Conservation (phyloP, 495 filamentous ascomycete species). For the Apiosordaria backusii region DNA sequence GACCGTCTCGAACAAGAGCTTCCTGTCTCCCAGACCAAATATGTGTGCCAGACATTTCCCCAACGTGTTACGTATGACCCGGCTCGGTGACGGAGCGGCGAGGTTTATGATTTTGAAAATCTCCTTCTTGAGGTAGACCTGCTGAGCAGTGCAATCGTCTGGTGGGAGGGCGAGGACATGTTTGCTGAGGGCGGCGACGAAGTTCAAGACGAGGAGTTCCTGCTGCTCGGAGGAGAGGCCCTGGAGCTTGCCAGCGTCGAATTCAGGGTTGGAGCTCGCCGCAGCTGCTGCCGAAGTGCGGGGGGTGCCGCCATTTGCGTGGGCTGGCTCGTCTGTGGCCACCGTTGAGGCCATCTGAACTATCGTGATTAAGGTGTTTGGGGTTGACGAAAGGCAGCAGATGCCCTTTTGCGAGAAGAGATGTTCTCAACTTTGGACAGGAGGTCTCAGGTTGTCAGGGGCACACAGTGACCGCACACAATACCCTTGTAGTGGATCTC, state of each 20-base stretch:
- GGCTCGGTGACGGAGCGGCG: slow-evolving; percentile 75
- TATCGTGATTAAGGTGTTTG: neutral
- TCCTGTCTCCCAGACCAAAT: slow-evolving; percentile 83
- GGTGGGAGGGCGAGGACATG: slow-evolving; percentile 70
- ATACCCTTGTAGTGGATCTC: slow-evolving; percentile 1
- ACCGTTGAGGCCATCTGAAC: slow-evolving; percentile 19
- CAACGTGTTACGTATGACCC: slow-evolving; percentile 84
- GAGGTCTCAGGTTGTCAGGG: slow-evolving; percentile 3
- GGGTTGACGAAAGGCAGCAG: neutral
- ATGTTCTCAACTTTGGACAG: neutral
- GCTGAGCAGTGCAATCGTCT: slow-evolving; percentile 79
- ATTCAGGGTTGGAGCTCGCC: slow-evolving; percentile 53
- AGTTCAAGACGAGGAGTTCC: slow-evolving; percentile 87
- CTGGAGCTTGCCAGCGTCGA: slow-evolving; percentile 85
- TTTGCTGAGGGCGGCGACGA: slow-evolving; percentile 76
- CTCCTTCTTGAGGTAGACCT: slow-evolving; percentile 85
- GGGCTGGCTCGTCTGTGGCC: slow-evolving; percentile 24
- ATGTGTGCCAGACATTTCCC: slow-evolving; percentile 80
- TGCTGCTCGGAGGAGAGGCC: slow-evolving; percentile 92
- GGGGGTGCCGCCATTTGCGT: slow-evolving; percentile 24
- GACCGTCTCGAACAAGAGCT: slow-evolving; percentile 87
- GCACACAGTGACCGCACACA: slow-evolving; percentile 12
- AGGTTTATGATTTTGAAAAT: slow-evolving; percentile 87
- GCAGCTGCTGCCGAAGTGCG: slow-evolving; percentile 31
- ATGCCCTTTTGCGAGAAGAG: too few relatives aligned